Percentiles rank a stretch among this genome's conserved stretches.
These are phyloP conservation scores for Globisporangium acanthophoron DNA, from an alignment of 352 stramenopile genomes.

Conservation along the genomic window DNA sequence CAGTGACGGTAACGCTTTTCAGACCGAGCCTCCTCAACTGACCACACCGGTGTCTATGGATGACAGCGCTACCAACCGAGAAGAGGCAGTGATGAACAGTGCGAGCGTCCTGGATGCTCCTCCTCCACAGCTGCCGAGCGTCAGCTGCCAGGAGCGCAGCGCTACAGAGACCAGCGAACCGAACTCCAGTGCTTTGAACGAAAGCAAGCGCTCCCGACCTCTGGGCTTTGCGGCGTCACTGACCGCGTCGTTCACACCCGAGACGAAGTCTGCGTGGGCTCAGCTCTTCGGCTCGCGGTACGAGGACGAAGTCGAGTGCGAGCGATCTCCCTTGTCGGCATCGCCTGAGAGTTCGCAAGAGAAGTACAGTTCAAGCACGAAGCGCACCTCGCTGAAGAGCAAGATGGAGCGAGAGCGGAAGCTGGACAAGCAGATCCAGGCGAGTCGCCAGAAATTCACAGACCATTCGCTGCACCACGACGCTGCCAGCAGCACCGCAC, in stretches of 20 bases:
- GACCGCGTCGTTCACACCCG: slow-evolving; percentile 25
- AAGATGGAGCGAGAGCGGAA: slow-evolving; percentile 37
- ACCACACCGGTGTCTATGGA: background rate
- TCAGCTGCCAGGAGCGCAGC: background rate
- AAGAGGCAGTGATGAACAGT: background rate
- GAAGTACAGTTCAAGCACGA: background rate
- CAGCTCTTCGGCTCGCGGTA: slow-evolving; percentile 57
- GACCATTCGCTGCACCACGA: slow-evolving; percentile 15
- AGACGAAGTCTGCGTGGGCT: slow-evolving; percentile 36
- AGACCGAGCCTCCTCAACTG: background rate
- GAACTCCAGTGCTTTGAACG: background rate
- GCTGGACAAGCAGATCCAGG: slow-evolving; percentile 41
- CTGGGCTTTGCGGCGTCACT: slow-evolving; percentile 13
- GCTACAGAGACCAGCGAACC: background rate
- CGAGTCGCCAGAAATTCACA: slow-evolving; percentile 22
- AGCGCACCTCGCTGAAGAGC: slow-evolving; percentile 15
- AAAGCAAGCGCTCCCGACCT: background rate
- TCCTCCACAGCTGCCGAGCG: background rate
- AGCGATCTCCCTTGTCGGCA: background rate
- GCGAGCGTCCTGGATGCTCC: background rate
- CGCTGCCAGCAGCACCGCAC: slow-evolving; percentile 1
- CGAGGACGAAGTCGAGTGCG: slow-evolving; percentile 25
- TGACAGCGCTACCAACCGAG: background rate
- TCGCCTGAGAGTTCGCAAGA: background rate
- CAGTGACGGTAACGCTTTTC: background rate